Percentiles rank a stretch among this genome's conserved stretches.
Evolutionary conservation across 345 rosid species (phyloP).

Genomic region (Pistacia integerrima): DNA sequence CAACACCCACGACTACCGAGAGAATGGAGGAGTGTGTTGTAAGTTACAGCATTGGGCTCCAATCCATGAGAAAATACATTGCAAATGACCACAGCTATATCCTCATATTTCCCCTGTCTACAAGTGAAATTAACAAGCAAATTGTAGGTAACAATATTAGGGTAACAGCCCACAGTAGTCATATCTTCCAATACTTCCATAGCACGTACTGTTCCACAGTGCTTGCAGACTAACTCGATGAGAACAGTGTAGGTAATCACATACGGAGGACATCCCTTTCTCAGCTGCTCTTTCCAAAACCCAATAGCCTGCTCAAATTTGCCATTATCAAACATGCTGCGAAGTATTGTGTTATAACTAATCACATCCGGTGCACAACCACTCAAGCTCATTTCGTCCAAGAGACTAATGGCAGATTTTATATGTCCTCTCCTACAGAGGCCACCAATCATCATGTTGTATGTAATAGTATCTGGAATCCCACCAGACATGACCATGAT

Average conservation of each 20-base stretch:
- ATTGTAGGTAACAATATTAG: constrained; percentile 76
- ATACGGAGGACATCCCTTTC: constrained; percentile 75
- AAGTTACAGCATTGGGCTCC: constrained; percentile 65
- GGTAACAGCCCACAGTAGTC: constrained; percentile 75
- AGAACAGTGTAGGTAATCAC: constrained; percentile 68
- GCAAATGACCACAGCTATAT: constrained; percentile 52
- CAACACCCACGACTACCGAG: constrained; percentile 61
- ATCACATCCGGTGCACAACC: constrained; percentile 82
- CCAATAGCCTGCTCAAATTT: constrained; percentile 56
- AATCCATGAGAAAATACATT: constrained; percentile 59
- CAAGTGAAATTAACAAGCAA: constrained; percentile 63
- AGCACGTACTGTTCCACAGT: constrained; percentile 67
- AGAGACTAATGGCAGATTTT: constrained; percentile 53
- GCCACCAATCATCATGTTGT: constrained; percentile 74
- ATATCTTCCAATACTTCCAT: constrained; percentile 78
- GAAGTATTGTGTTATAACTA: constrained; percentile 72
- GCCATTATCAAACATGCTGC: constrained; percentile 62
- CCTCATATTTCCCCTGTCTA: constrained; percentile 59
- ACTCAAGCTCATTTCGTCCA: constrained; percentile 77
- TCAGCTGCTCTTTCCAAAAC: constrained; percentile 72
- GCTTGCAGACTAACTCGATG: constrained; percentile 73
- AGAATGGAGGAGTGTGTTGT: constrained; percentile 77
- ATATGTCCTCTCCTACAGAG: constrained; percentile 66
- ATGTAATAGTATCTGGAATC: constrained; percentile 74
- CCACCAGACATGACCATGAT: constrained; percentile 88